Base-by-base conservation (phyloP, 805 yeast species). In the Danielia oregonensis region DNA sequence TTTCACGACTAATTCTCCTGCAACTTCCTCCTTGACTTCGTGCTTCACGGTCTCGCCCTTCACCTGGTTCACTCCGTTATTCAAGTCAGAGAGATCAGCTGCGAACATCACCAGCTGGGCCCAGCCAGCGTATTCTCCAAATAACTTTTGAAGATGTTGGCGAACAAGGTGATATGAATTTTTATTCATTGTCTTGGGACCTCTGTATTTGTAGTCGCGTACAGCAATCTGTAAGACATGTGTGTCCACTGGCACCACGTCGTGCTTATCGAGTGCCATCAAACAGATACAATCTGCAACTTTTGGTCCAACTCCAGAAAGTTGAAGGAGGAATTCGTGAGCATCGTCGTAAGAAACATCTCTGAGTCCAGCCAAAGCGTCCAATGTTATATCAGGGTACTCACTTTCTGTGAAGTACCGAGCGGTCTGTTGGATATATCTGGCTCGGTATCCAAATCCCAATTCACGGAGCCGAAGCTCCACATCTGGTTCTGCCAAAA, bases 51-150 rank as follows among this genome's bases (percentile, higher is more conserved):
- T 24, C 13, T 37, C 27, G 10, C 50, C 50, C 13, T 39, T 38
- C 6, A 41, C 33, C 34, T 41, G 42, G 39, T 78, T 79, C 12
- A 78, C 59, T 1, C 93, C 93, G 49, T 79, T 81, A 36, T 84
- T 74, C 37, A 86, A 68, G 40, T 84, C 88, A 32, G 63, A 61
- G 36, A 89, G 68, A 52, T 88, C 96, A 5, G 88, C 86, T 0
- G 97, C 82, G 59, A 89, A 89, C 37, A 89, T 66, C 8, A 91
- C 87, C n/a, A 91, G 83, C 52, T 91, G 98, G 0, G 97, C 97
- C 98, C 98, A 93, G 0, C 98, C 98, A 2, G 98, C 97, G 54
- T 83, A 84, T 1, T 74, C 75, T 0, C 96, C 97, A 91, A 96
- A 93, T 28, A 79, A 61, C 0, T 69, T 68, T 29, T 72, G 68